Percentiles rank a stretch among this genome's conserved stretches.
Conservation (phyloP, 2,329 filamentous ascomycete species). For the Furcasterigmium sp. region DNA sequence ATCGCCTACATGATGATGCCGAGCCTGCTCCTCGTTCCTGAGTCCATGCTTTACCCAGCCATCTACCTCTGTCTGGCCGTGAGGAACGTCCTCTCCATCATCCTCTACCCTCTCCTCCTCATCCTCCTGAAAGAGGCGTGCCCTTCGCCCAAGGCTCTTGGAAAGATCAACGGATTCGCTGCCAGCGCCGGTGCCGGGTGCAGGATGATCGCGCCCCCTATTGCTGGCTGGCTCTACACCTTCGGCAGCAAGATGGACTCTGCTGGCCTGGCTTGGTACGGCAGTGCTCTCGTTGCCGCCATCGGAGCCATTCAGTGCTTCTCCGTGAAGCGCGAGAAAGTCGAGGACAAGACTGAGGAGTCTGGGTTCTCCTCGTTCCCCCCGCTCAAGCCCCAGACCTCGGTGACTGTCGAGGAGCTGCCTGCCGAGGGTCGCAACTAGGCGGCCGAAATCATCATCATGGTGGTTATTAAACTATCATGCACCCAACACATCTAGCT, state of each 20-base stretch:
- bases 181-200: conserved; percentile 62
- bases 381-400: conserved; percentile 1
- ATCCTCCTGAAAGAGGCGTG: conserved; percentile 65
- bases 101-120: conserved; percentile 60
- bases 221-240: conserved; percentile 59
- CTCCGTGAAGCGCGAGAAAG: conserved; percentile 32
- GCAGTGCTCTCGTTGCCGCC: conserved; percentile 50
- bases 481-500: not conserved
- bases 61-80: conserved; percentile 55
- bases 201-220: conserved; percentile 61
- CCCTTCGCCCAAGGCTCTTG: conserved; percentile 48
- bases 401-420: conserved; percentile 6
- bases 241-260: conserved; percentile 54
- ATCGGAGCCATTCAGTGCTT: conserved; percentile 58
- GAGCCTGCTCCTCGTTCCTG: conserved; percentile 49
- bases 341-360: not conserved
- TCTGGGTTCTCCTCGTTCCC: not conserved
- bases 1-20: conserved; percentile 57
- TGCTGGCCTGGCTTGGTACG: conserved; percentile 60
- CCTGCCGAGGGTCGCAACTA: not conserved
- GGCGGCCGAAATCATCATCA: not conserved
- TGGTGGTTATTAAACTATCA: too few species aligned
- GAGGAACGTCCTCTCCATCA: conserved; percentile 56
- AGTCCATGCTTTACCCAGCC: conserved; percentile 43
- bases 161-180: conserved; percentile 61